Conservation (phyloP, 306 rosid species). For the Fragaria vesca region DNA sequence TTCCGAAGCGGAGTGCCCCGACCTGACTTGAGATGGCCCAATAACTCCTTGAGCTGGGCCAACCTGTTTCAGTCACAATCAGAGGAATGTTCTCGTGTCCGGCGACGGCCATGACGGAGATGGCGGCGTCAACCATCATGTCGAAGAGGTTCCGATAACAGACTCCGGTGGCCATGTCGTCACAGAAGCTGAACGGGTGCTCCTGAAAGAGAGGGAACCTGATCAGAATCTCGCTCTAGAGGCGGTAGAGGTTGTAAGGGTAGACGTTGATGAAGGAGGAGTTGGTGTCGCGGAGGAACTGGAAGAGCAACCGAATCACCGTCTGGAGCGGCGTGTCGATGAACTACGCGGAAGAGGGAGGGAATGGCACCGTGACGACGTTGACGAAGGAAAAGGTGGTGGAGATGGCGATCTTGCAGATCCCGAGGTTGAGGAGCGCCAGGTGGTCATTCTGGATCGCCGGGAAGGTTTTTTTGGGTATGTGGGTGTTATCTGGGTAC, state of each 20-base stretch:
- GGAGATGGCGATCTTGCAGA: constrained; percentile 63
- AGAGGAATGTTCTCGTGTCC: constrained; percentile 62
- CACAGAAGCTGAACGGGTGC: constrained; percentile 69
- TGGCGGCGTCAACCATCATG: constrained; percentile 71
- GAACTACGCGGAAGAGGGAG: constrained; percentile 72
- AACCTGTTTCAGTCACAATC: constrained; percentile 77
- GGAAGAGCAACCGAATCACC: constrained; percentile 54
- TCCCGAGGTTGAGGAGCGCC: constrained; percentile 69
- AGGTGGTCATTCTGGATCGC: constrained; percentile 64
- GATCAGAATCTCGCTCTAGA: constrained; percentile 58
- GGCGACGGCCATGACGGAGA: constrained; percentile 55
- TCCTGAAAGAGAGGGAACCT: constrained; percentile 72
- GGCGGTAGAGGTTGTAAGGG: constrained; percentile 76
- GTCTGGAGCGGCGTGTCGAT: constrained; percentile 31
- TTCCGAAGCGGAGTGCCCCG: too few species aligned
- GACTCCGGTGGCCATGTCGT: constrained; percentile 70
- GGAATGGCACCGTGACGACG: constrained; percentile 53
- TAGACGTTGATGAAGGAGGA: constrained; percentile 78
- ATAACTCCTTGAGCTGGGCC: constrained; percentile 58
- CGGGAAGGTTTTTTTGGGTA: constrained; percentile 24
- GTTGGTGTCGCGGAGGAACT: constrained; percentile 66
- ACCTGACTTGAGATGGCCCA: too few species aligned
- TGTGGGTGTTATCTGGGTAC: too few species aligned
- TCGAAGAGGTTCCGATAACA: constrained; percentile 79
- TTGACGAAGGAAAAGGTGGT: constrained; percentile 68